Base-by-base conservation (phyloP, 768 basidiomycete genomes). In the Pisolithus orientalis region DNA sequence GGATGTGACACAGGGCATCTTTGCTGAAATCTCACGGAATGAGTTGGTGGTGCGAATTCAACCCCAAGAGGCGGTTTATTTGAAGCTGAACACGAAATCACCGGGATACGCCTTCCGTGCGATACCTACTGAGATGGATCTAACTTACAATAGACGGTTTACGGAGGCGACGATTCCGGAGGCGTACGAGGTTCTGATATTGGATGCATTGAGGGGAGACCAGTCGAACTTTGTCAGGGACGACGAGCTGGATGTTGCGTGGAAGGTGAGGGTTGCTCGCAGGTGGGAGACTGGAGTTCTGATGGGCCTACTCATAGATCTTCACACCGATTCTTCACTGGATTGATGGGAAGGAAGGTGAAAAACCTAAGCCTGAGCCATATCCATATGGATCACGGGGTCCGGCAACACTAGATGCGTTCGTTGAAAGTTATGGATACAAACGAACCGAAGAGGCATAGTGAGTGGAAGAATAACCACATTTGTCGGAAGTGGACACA, bases 171-270 rank as follows among this genome's bases (percentile, higher is more conserved):
- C 87, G 70, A 97, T 99, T 56, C 96, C 96, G 29, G 95, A 96
- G 74, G 95, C 94, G 31, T 95, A 96, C 67, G 91, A 97, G 72
- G 86, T 87, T 9, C 83, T 99, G 54, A 94, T 99, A 64, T 77
- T 97, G 53, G 95, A 99, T 64, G 91, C 92, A 13, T 79, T 99
- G 70, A 90, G 86, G 67, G 95, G 95, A n/a, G 95, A 99, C 64
- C 94, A 97, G 72, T 95, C 93, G 27, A 99, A 99, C 76, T 99
- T 99, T 75, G 95, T 99, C 53, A 84, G 95, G 56, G 82, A 97
- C 67, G 95, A 99, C 70, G 95, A 99, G 71, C 77, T 99, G 60
- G 95, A 97, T 63, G 85, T 87, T 49, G 96, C 95, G 2, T 99
- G 95, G 95, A 96, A 95, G 85, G 91, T 90, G 46, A 44, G 79